Percentiles rank a stretch among this genome's conserved stretches.
phyloP scores from a whole-genome alignment of 78 protist species.

The Dictyostelium purpureum region DNA sequence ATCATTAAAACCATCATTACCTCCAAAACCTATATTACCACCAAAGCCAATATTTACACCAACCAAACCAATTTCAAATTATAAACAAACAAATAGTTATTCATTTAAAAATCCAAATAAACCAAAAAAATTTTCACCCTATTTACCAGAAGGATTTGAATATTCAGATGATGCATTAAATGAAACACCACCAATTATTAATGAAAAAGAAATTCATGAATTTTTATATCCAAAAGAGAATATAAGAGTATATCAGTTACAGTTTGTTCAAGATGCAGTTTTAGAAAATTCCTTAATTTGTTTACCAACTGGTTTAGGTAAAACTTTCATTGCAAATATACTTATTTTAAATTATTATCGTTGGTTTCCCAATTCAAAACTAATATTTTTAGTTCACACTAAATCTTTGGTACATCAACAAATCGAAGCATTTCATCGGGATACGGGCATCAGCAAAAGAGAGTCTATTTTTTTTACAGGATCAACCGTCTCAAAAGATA shows the following conservation, averaged over 20 bases:
- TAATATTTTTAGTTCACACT: constrained; percentile 98
- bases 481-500: neutral
- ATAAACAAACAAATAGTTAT: neutral
- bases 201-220: neutral
- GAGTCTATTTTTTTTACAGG: constrained; percentile 84
- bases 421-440: constrained; percentile 81
- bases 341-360: constrained; percentile 92
- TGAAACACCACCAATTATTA: neutral
- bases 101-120: no score
- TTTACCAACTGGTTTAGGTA: constrained; percentile 98
- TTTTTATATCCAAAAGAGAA: constrained; percentile 54
- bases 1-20: neutral
- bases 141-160: constrained; percentile 33
- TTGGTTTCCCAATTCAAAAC: constrained; percentile 95
- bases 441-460: constrained; percentile 37
- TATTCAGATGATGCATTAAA: neutral
- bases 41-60: neutral
- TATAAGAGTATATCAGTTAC: constrained; percentile 84
- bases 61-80: neutral
- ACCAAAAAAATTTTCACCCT: neutral
- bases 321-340: constrained; percentile 98
- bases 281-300: constrained; percentile 89
- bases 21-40: neutral
- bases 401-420: constrained; percentile 96
- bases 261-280: constrained; percentile 70